Conservation (phyloP, 345 rosid genomes). For the Turnera subulata region DNA sequence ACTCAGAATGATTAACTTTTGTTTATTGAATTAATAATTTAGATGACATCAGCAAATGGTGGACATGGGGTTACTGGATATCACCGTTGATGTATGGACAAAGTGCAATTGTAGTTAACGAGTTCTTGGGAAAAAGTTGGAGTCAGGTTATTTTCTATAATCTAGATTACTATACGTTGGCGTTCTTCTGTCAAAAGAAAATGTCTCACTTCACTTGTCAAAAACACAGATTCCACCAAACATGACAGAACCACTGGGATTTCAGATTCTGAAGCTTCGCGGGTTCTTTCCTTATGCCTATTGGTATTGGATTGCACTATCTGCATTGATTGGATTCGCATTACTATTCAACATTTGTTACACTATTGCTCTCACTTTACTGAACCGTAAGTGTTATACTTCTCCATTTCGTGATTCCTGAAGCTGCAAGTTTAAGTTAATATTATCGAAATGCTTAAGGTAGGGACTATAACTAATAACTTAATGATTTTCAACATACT, state of each 20-base stretch:
- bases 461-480: no score
- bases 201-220: not conserved
- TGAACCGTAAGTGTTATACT: slow-evolving; percentile 38
- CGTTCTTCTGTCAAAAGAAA: not conserved
- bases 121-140: slow-evolving; percentile 69
- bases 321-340: slow-evolving; percentile 39
- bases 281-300: slow-evolving; percentile 44
- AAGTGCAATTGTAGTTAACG: slow-evolving; percentile 56
- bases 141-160: slow-evolving; percentile 25
- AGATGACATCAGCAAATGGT: slow-evolving; percentile 76
- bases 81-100: slow-evolving; percentile 83
- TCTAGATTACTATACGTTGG: not conserved
- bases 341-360: slow-evolving; percentile 39
- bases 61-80: slow-evolving; percentile 82
- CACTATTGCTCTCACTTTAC: slow-evolving; percentile 41
- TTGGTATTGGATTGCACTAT: slow-evolving; percentile 69
- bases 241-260: slow-evolving; percentile 37
- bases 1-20: not conserved
- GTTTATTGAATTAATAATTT: slow-evolving; percentile 4
- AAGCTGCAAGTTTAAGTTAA: no score
- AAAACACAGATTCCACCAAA: slow-evolving; percentile 19
- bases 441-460: no score
- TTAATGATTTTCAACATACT: no score
- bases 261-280: slow-evolving; percentile 37
- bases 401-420: no score